These are phyloP conservation scores for Coelastrella sp. DNA, from an alignment of 139 green algal species.

Conservation along the genomic window DNA sequence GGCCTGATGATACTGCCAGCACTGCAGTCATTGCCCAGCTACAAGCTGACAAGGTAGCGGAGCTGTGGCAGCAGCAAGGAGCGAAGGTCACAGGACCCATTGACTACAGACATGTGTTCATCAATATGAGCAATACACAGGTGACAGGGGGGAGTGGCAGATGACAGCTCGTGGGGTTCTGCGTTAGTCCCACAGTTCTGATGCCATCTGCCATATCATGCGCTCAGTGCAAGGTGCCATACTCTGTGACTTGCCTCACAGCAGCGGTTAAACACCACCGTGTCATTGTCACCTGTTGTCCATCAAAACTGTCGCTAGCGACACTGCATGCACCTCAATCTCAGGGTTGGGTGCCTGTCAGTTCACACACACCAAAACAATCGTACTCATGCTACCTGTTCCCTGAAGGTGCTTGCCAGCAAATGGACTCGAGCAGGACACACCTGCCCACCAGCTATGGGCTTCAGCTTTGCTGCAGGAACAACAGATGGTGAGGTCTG, in stretches of 20 bases:
- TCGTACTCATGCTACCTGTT: too few relatives aligned
- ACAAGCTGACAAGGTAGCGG: conserved; percentile 74
- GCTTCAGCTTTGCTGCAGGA: conserved; percentile 88
- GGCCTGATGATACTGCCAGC: conserved; percentile 74
- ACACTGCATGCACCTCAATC: too few relatives aligned
- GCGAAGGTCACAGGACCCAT: conserved; percentile 57
- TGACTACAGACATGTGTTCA: conserved; percentile 73
- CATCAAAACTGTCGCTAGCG: too few relatives aligned
- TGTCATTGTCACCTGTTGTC: too few relatives aligned
- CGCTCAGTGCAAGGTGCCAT: too few relatives aligned
- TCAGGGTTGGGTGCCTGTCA: too few relatives aligned
- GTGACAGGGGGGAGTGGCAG: conserved; percentile 75
- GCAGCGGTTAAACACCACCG: too few relatives aligned
- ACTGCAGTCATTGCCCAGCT: conserved; percentile 74
- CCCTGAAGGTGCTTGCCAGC: conserved; percentile 52
- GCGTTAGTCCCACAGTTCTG: background rate
- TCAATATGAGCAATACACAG: conserved; percentile 78
- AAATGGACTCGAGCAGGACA: conserved; percentile 56
- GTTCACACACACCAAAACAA: too few relatives aligned
- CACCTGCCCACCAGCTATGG: conserved; percentile 86
- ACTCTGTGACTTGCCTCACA: too few relatives aligned
- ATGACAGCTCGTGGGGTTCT: background rate
- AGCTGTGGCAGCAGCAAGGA: conserved; percentile 57
- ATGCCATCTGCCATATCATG: too few relatives aligned
- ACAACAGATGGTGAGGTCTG: conserved; percentile 79